phyloP scores from a whole-genome alignment of 2,329 filamentous ascomycete species.

The Aspergillus arachidicola region DNA sequence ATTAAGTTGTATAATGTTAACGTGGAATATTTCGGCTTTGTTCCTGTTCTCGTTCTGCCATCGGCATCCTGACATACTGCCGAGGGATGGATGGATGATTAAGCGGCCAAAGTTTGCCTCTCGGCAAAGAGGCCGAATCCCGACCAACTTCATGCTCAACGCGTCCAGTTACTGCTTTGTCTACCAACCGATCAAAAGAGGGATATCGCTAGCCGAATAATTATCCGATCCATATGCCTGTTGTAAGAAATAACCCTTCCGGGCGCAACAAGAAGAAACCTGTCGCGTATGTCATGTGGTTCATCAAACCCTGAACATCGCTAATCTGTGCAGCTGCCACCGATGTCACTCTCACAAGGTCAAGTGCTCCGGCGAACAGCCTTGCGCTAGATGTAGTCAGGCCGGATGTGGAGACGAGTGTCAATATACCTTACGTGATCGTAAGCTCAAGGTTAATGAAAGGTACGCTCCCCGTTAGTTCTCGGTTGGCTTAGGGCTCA shows the following conservation, averaged over 20 bases:
- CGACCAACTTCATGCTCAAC: conserved; percentile 2
- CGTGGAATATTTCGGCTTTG: too few species aligned
- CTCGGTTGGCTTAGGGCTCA: neutral
- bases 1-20: too few species aligned
- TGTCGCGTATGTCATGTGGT: conserved; percentile 14
- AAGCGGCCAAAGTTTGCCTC: neutral
- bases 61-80: neutral
- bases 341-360: conserved; percentile 48
- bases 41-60: neutral
- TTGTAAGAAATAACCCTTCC: neutral
- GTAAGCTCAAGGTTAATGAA: conserved; percentile 37
- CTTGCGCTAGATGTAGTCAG: conserved; percentile 40
- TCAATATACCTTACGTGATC: conserved; percentile 39
- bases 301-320: neutral
- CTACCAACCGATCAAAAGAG: neutral
- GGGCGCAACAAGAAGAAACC: conserved; percentile 18
- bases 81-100: conserved; percentile 9
- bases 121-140: conserved; percentile 11
- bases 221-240: conserved; percentile 7
- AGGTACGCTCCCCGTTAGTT: conserved; percentile 11
- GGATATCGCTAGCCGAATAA: neutral
- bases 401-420: conserved; percentile 36
- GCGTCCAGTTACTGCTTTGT: neutral
- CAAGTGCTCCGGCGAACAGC: conserved; percentile 46
- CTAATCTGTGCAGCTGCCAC: conserved; percentile 30